Base-by-base conservation (phyloP, 2,329 filamentous ascomycete genomes). In the Xylaria sp. region DNA sequence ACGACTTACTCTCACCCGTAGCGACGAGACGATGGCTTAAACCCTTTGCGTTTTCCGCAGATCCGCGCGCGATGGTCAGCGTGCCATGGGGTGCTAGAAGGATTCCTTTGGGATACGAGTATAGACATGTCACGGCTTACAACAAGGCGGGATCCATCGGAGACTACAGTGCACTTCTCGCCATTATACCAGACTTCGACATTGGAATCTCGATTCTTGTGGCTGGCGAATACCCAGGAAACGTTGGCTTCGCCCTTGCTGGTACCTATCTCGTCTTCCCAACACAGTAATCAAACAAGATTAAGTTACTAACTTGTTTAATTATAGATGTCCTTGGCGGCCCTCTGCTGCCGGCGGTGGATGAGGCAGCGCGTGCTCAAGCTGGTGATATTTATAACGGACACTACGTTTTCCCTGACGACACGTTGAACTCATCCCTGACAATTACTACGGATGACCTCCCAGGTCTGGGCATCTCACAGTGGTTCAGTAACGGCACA, bases 171-270 rank as follows among this genome's bases (percentile, higher is more conserved):
- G 67, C 69, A 1, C 65, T 71, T 7, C 48, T 79, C 1, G 70
- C 70, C 1, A 61, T 80, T 4, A 55, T 78, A 2, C 76, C 75
- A 0, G 75, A 78, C 52, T 76, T 71, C 44, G 69, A 73, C 44
- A 64, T 75, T 13, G 76, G 76, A 0, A 74, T 78, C 52, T 68
- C 65, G 1, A 62, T 77, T 17, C 64, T 78, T 1, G 57, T 69
- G 1, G 76, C 74, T 8, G 73, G 72, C 13, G 51, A 63, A 7
- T 43, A 68, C 11, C 62, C 66, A 1, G 57, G 58, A 7, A 71
- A 71, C 39, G 58, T 59, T 6, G 67, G 64, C 24, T 71, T 69
- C 51, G 43, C 60, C 24, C 54, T 70, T 39, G 56, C 66, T 24
- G 69, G 65, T 66, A 61, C 6, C 56, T 17, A 39, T 34, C 24